Base-by-base conservation (phyloP, 768 basidiomycete species). In the Pulveroboletus frians region DNA sequence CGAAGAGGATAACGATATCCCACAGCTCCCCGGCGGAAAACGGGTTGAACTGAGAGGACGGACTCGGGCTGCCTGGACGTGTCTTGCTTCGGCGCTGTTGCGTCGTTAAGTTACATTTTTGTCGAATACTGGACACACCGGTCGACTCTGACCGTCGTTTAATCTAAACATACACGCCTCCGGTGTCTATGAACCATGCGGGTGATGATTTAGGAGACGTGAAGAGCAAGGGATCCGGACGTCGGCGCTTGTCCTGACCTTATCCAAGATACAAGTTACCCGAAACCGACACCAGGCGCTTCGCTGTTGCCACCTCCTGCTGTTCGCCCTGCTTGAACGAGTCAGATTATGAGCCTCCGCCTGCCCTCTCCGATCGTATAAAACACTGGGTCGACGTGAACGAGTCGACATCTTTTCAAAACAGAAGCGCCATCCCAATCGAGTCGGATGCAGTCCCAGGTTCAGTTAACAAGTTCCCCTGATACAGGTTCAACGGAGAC, bases 61-160 rank as follows among this genome's bases (percentile, higher is more conserved):
- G 56, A 41, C 21, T 37, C 52, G 51, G 53, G 43, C 32, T 32
- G 9, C 52, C 18, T 51, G 59, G 56, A 46, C 44, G 31, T 55
- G 50, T 49, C 11, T 64, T 35, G 23, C 50, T 40, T 55, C 61
- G 2, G 43, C 37, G 14, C 26, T 60, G 15, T 14, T 52, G 1
- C 15, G 46, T 5, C n/a, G 39, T 31, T 40, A 42, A 36, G 32
- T 52, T 43, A 15, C 42, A n/a, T 48, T 18, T 17, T 54, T 39
- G 21, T 47, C 15, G 21, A 17, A 37, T 27, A 8, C 9, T 42
- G 34, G 14, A 29, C 31, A 18, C 17, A 18, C 26, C 4, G 26
- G 26, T 39, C 26, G 35, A 49, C 14, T 26, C 26, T 31, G 15
- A 15, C 7, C 6, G 13, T 39, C 17, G 42, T 9, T 44, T 30